Conservation (phyloP, 2,329 filamentous ascomycete genomes). For the Xylaria sp. region DNA sequence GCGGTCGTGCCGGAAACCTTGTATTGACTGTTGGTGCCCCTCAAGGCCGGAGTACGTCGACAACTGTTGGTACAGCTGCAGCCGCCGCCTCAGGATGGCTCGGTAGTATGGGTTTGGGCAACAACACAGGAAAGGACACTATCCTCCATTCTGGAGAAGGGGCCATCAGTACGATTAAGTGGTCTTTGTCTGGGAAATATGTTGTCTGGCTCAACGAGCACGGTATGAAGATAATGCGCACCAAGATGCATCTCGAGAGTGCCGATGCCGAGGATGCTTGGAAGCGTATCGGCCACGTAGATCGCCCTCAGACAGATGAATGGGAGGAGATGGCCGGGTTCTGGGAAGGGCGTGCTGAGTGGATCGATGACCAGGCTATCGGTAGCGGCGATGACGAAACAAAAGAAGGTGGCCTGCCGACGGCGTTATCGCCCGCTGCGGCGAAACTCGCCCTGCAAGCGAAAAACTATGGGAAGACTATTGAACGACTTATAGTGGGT, state of each 20-base stretch:
- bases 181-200: constrained; percentile 92
- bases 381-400: constrained; percentile 75
- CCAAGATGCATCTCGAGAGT: constrained; percentile 81
- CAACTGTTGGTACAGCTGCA: constrained; percentile 83
- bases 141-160: constrained; percentile 93
- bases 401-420: constrained; percentile 50
- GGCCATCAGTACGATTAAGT: constrained; percentile 89
- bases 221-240: constrained; percentile 97
- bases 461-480: constrained; percentile 58
- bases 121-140: constrained; percentile 83
- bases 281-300: constrained; percentile 93
- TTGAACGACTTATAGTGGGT: constrained; percentile 88
- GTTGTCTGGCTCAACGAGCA: constrained; percentile 97
- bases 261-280: constrained; percentile 85
- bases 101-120: constrained; percentile 83
- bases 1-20: constrained; percentile 86
- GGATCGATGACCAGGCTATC: constrained; percentile 88
- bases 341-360: constrained; percentile 92
- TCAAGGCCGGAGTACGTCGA: constrained; percentile 84
- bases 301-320: constrained; percentile 83
- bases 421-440: constrained; percentile 57
- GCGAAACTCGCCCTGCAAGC: constrained; percentile 62
- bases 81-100: constrained; percentile 91
- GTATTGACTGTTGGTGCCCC: constrained; percentile 87
- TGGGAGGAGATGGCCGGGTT: constrained; percentile 98